phyloP scores from a whole-genome alignment of 768 basidiomycete species.

The Agrocybe pediades region DNA sequence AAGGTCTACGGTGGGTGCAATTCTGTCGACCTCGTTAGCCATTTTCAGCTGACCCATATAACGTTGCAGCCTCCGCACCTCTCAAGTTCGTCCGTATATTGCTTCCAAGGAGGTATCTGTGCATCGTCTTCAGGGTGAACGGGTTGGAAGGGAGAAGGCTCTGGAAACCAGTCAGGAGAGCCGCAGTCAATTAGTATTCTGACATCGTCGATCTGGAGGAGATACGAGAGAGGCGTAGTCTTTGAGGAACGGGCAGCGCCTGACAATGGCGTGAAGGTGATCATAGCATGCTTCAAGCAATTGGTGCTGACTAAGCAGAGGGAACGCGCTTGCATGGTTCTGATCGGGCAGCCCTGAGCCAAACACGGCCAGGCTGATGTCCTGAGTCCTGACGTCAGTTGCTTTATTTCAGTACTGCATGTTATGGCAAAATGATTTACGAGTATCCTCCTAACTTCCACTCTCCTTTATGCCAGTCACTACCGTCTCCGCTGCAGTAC shows the following conservation, averaged over 20 bases:
- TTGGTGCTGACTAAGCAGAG: slow-evolving; percentile 15
- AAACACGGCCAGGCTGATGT: slow-evolving; percentile 21
- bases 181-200: slow-evolving; percentile 94
- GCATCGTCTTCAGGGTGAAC: slow-evolving; percentile 28
- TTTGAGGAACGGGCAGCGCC: slow-evolving; percentile 74
- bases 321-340: not conserved
- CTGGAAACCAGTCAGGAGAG: slow-evolving; percentile 83
- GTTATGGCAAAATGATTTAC: slow-evolving; percentile 2
- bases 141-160: slow-evolving; percentile 40
- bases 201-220: slow-evolving; percentile 94
- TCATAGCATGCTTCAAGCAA: slow-evolving; percentile 52
- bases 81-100: slow-evolving; percentile 67
- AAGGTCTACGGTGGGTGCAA: slow-evolving; percentile 81
- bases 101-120: slow-evolving; percentile 51
- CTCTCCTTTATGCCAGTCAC: slow-evolving; percentile 53
- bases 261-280: slow-evolving; percentile 91
- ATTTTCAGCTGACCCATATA: not conserved
- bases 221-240: slow-evolving; percentile 73
- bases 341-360: not conserved
- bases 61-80: slow-evolving; percentile 46
- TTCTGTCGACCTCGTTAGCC: slow-evolving; percentile 40
- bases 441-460: slow-evolving; percentile 6
- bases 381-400: slow-evolving; percentile 28
- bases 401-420: not conserved
- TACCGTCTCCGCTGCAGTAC: slow-evolving; percentile 52